A percentile compares a stretch with the other conserved stretches of the same genome.
Evolutionary conservation across 306 rosid genomes (phyloP).

Genomic region (Spatholobus suberectus): DNA sequence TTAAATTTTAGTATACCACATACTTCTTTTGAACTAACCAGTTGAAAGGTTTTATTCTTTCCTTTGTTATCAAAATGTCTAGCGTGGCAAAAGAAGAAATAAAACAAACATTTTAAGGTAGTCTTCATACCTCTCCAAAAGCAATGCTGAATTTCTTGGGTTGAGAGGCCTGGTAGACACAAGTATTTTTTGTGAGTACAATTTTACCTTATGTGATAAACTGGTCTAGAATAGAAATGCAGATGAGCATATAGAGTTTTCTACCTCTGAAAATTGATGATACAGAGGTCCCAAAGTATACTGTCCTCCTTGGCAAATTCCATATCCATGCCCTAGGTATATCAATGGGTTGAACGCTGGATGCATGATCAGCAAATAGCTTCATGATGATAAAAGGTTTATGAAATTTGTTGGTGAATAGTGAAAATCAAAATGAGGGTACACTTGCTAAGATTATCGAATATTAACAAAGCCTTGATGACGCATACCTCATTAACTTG

Average conservation of each 20-base stretch:
- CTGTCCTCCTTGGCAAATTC: constrained; percentile 84
- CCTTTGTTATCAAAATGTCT: constrained; percentile 7
- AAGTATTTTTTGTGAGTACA: constrained; percentile 41
- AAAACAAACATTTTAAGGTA: constrained; percentile 23
- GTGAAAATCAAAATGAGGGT: constrained; percentile 36
- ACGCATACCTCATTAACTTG: constrained; percentile 87
- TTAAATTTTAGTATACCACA: constrained; percentile 8
- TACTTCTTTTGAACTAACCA: constrained; percentile 17
- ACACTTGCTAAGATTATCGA: constrained; percentile 24
- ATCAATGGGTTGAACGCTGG: constrained; percentile 71
- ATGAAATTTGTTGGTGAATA: constrained; percentile 32
- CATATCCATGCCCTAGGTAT: constrained; percentile 91
- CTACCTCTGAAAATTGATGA: constrained; percentile 77
- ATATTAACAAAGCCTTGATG: constrained; percentile 18
- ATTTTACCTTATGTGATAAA: constrained; percentile 6
- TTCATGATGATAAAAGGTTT: constrained; percentile 49
- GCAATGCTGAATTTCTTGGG: constrained; percentile 86
- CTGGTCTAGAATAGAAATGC: constrained; percentile 32
- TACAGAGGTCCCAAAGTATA: constrained; percentile 90
- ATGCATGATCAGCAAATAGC: constrained; percentile 86
- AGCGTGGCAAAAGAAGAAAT: constrained; percentile 20
- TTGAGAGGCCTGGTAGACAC: constrained; percentile 69
- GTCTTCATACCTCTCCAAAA: constrained; percentile 92
- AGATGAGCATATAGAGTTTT: constrained; percentile 26
- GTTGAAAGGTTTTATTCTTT: constrained; percentile 11